Evolutionary conservation across 2,329 filamentous ascomycete genomes (phyloP), one percentile per base, ranked within the genome.

Genomic region (Trichophyton simii): DNA sequence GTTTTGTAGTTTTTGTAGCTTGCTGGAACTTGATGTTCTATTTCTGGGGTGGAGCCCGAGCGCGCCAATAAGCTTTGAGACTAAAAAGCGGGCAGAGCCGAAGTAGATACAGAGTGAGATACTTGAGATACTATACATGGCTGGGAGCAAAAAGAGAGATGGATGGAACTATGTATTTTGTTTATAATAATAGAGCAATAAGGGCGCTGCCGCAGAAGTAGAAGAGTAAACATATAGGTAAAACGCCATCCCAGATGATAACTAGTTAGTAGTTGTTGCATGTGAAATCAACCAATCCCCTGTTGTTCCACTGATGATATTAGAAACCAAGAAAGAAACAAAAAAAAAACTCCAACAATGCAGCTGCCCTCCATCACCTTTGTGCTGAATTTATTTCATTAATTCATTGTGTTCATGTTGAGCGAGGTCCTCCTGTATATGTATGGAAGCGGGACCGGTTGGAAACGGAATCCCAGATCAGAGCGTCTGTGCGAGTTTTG

Each of bases 401-500:
- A 38, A 38, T 13, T 54, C 48, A 54, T 54, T 31, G 15, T 20
- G 44, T 52, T 52, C 46, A 15, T 52, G 25, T 52, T 22, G 18
- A 55, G 52, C 15, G 28, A 44, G 41, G 41, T 36, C 28, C 8
- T 36, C 50, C 31, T 20, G 6, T 52, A 8, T 31, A 22, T 52
- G 36, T 36, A n/a, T 13, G 28, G 31, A 11, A n/a, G 54, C n/a
- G 28, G 28, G 36, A 57, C 36, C 28, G 22, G 46, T 28, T 5
- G 20, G 46, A 13, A 52, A 52, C 15, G 36, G 13, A 22, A 13
- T 38, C 8, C 5, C 20, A 13, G 8, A 9, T 69, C 75, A 82
- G 61, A 99, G 78, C 68, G 96, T 88, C 68, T 91, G 87, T 75
- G 82, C 88, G 66, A 99, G 75, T 71, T 87, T 81, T 65, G 85